These are phyloP conservation scores for Penicillium sp. DNA, from an alignment of 2,329 filamentous ascomycete genomes.

Conservation along the genomic window DNA sequence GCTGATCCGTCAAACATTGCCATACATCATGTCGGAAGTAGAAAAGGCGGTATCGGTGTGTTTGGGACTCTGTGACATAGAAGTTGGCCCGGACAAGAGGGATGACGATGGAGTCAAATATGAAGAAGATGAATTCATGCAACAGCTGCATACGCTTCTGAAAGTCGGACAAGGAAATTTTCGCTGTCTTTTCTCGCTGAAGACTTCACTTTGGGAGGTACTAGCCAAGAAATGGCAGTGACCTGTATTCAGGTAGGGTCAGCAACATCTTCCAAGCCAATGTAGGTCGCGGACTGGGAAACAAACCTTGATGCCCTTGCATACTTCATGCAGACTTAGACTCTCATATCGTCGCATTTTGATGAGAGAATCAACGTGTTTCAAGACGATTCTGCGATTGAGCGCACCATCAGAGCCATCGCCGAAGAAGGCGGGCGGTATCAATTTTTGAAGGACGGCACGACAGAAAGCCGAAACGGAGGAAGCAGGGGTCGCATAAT, in stretches of 20 bases:
- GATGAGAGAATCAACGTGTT: slow-evolving; percentile 71
- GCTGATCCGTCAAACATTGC: slow-evolving; percentile 69
- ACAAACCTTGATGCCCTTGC: slow-evolving; percentile 67
- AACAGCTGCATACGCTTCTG: slow-evolving; percentile 74
- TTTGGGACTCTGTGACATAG: slow-evolving; percentile 86
- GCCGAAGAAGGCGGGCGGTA: slow-evolving; percentile 75
- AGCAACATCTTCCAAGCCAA: neutral
- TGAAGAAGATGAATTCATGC: slow-evolving; percentile 79
- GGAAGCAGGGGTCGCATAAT: slow-evolving; percentile 61
- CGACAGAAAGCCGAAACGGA: slow-evolving; percentile 83
- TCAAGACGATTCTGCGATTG: slow-evolving; percentile 61
- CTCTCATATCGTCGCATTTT: slow-evolving; percentile 73
- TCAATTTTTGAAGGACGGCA: slow-evolving; percentile 64
- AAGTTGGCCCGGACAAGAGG: slow-evolving; percentile 84
- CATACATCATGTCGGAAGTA: slow-evolving; percentile 95
- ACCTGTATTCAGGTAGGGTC: slow-evolving; percentile 49
- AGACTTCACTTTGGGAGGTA: slow-evolving; percentile 42
- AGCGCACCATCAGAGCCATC: slow-evolving; percentile 46
- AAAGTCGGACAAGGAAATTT: slow-evolving; percentile 63
- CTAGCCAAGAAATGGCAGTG: slow-evolving; percentile 66
- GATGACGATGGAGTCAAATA: slow-evolving; percentile 87
- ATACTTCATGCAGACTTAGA: slow-evolving; percentile 70
- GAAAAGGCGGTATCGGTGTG: slow-evolving; percentile 73
- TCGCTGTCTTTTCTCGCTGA: slow-evolving; percentile 40
- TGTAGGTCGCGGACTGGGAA: neutral